Conservation (phyloP, 148 eudicot species). For the Hydrangea macrophylla region DNA sequence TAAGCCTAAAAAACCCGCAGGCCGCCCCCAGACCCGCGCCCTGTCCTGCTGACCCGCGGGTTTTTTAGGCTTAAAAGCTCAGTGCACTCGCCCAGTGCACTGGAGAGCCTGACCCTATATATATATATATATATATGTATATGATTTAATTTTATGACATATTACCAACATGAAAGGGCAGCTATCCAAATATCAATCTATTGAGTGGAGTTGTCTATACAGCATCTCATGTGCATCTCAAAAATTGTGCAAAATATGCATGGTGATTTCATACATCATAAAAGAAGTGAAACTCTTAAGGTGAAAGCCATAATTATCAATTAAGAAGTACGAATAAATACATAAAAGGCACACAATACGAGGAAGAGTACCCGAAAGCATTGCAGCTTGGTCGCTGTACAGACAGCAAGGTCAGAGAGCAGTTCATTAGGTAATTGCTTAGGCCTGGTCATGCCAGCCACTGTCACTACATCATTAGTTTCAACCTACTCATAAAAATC, state of each 20-base stretch:
- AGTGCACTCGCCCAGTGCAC: too few species aligned
- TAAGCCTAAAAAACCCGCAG: too few species aligned
- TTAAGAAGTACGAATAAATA: neutral
- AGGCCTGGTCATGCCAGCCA: constrained; percentile 88
- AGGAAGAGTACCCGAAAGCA: constrained; percentile 62
- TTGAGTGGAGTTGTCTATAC: neutral
- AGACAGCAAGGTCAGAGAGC: constrained; percentile 83
- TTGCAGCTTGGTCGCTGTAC: constrained; percentile 89
- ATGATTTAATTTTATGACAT: neutral
- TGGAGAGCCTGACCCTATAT: too few species aligned
- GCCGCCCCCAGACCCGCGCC: too few species aligned
- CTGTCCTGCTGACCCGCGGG: too few species aligned
- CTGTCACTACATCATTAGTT: constrained; percentile 90
- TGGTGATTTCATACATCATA: neutral
- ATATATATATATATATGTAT: too few species aligned
- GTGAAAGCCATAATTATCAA: neutral
- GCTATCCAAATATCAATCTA: neutral
- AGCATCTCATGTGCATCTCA: neutral
- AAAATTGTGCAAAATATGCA: neutral
- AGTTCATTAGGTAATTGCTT: constrained; percentile 84
- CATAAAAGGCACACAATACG: neutral
- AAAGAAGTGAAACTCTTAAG: neutral
- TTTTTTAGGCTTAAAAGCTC: too few species aligned
- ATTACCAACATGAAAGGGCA: neutral
- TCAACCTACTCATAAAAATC: constrained; percentile 58